Percentiles rank a stretch among this genome's conserved stretches.
Evolutionary conservation across 768 basidiomycete genomes (phyloP).

Genomic region (Xanthoconium stramineum): DNA sequence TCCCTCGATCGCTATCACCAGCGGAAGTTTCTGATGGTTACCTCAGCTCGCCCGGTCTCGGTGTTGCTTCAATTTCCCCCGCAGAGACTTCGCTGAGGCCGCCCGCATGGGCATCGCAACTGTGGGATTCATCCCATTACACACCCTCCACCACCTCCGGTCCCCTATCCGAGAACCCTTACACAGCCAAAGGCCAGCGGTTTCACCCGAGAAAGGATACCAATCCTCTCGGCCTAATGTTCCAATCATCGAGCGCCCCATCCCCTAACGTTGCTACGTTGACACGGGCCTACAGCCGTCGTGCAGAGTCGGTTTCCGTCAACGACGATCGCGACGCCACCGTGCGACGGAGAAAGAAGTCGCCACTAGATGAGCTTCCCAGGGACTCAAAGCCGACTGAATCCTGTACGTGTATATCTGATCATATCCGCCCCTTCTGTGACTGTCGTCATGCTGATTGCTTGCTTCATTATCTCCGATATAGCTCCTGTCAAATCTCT

Average conservation of each 20-base stretch:
- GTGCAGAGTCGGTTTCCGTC: slow-evolving; percentile 62
- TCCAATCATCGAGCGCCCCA: slow-evolving; percentile 73
- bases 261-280: slow-evolving; percentile 47
- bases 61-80: slow-evolving; percentile 57
- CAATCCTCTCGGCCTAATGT: slow-evolving; percentile 50
- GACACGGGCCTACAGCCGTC: slow-evolving; percentile 60
- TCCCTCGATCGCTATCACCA: slow-evolving; percentile 62
- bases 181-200: slow-evolving; percentile 39
- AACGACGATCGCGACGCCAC: slow-evolving; percentile 70
- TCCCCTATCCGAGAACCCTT: slow-evolving; percentile 41
- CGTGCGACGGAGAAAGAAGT: slow-evolving; percentile 57
- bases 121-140: slow-evolving; percentile 55
- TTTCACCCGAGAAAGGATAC: slow-evolving; percentile 39
- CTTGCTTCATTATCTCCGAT: slow-evolving; percentile 25
- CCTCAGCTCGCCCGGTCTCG: slow-evolving; percentile 39
- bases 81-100: slow-evolving; percentile 55
- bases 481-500: slow-evolving; percentile 70
- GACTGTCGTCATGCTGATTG: slow-evolving; percentile 30
- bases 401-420: slow-evolving; percentile 41
- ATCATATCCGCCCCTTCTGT: slow-evolving; percentile 29
- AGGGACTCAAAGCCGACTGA: slow-evolving; percentile 44
- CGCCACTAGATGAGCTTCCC: slow-evolving; percentile 28
- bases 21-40: slow-evolving; percentile 50
- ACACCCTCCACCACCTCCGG: slow-evolving; percentile 43
- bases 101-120: slow-evolving; percentile 64